Evolutionary conservation across 495 filamentous ascomycete species (phyloP).

Genomic region (Podospora pseudocomata): DNA sequence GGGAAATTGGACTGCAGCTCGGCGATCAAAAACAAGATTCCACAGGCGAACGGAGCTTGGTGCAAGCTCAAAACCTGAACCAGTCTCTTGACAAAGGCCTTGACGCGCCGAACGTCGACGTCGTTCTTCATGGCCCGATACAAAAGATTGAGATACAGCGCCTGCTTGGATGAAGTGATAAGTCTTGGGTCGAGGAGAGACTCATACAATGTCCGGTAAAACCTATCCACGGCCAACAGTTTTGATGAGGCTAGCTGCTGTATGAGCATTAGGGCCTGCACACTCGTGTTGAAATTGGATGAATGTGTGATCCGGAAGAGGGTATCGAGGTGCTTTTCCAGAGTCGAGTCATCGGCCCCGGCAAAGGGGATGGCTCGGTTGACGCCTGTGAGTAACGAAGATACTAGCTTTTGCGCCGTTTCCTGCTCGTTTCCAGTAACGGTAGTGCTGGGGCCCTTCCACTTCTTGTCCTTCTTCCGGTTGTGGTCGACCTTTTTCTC

Average conservation of each 20-base stretch:
- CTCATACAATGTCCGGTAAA: conserved; percentile 93
- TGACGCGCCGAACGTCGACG: conserved; percentile 78
- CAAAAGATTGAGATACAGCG: conserved; percentile 87
- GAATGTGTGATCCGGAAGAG: conserved; percentile 94
- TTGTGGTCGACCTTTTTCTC: conserved; percentile 24
- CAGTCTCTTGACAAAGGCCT: conserved; percentile 91
- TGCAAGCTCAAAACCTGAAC: conserved; percentile 83
- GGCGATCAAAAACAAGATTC: conserved; percentile 78
- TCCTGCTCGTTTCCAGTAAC: conserved; percentile 47
- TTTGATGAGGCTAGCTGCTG: conserved; percentile 84
- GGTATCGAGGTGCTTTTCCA: conserved; percentile 87
- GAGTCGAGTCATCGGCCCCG: conserved; percentile 67
- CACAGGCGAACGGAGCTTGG: conserved; percentile 87
- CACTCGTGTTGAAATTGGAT: conserved; percentile 96
- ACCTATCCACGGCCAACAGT: conserved; percentile 74
- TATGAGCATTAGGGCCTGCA: conserved; percentile 92
- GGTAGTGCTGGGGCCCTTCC: conserved; percentile 16
- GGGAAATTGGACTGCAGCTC: conserved; percentile 75
- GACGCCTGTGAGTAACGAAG: conserved; percentile 85
- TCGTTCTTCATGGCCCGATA: conserved; percentile 85
- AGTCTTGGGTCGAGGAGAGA: conserved; percentile 88
- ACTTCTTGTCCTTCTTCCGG: conserved; percentile 23
- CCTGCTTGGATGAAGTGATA: conserved; percentile 86
- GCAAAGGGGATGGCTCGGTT: conserved; percentile 95
- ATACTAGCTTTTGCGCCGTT: conserved; percentile 79